Evolutionary conservation across 2,329 filamentous ascomycete species (phyloP).

Genomic region (Botrytis deweyae): DNA sequence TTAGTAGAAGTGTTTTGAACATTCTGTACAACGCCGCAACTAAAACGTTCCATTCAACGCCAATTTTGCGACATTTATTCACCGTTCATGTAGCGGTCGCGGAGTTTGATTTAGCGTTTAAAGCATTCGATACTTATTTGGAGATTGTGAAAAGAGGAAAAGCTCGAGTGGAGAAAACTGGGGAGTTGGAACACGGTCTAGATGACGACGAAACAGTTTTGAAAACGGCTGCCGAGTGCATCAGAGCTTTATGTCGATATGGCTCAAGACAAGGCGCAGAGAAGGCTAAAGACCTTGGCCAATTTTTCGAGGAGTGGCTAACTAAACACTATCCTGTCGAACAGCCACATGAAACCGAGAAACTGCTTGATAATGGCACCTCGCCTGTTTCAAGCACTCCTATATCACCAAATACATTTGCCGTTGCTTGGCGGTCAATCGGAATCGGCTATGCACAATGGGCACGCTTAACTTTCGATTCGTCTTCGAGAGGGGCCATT

Average conservation of each 20-base stretch:
- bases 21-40: conserved; percentile 87
- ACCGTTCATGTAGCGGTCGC: conserved; percentile 82
- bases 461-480: conserved; percentile 79
- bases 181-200: conserved; percentile 66
- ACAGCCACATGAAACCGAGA: conserved; percentile 26
- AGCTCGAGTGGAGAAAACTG: conserved; percentile 76
- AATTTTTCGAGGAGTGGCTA: conserved; percentile 73
- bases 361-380: conserved; percentile 27
- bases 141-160: conserved; percentile 85
- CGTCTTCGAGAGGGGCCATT: conserved; percentile 66
- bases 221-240: conserved; percentile 75
- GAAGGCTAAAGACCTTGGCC: conserved; percentile 70
- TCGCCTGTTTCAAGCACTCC: conserved; percentile 29
- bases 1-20: conserved; percentile 77
- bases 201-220: conserved; percentile 78
- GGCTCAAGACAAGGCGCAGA: conserved; percentile 73
- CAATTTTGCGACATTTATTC: conserved; percentile 83
- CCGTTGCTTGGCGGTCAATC: conserved; percentile 77
- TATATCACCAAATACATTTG: conserved; percentile 62
- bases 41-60: conserved; percentile 92
- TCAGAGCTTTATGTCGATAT: conserved; percentile 79
- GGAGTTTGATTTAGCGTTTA: conserved; percentile 89
- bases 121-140: conserved; percentile 87
- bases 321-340: conserved; percentile 50
- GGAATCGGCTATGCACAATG: conserved; percentile 84